Base-by-base conservation (phyloP, 2,329 filamentous ascomycete genomes). In the Colletotrichum gigasporum region DNA sequence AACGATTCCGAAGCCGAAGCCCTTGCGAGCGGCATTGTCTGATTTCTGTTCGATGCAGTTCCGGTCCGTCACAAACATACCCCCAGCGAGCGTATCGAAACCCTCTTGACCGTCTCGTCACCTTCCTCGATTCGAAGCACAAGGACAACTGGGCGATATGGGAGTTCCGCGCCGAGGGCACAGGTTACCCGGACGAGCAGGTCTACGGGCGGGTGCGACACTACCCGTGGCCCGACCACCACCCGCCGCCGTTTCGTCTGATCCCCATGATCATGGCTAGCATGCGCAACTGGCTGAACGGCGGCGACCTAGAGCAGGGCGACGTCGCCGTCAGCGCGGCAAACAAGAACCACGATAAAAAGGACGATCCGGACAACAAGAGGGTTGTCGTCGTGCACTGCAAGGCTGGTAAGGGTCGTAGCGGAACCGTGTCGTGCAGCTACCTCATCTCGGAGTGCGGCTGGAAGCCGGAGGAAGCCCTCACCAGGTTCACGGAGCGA, bases 141-240 rank as follows among this genome's bases (percentile, higher is more conserved):
- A 90, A 86, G 26, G 80, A 88, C 24, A 82, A 96, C 67, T 99
- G 96, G 96, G 89, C 91, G 3, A 97, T 99, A 72, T 99, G 95
- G 93, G 96, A 99, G 79, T 99, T 99, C 71, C 90, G 96, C 45
- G 96, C 94, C 34, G 96, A 99, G 76, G 96, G 96, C 5, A 97
- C 96, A 0, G 96, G 96, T 1, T 99, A 99, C 72, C 94, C 94
- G 0, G 96, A 99, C 73, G 87, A 89, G 16, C 92, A 94, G 62
- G 95, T 99, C 1, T 93, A 97, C 75, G 85, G 88, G 32, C 86
- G 94, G 3, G 90, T 98, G 68, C 87, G 91, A 68, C 96, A 99
- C 78, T 98, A 94, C 73, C 96, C 96, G 1, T 99, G 93, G 89
- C 96, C 96, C 0, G 96, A 99, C 75, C 96, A 99, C 74, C 96